Evolutionary conservation across 306 rosid genomes (phyloP), one percentile per base, ranked within the genome.

Genomic region (Astragalus membranaceus): DNA sequence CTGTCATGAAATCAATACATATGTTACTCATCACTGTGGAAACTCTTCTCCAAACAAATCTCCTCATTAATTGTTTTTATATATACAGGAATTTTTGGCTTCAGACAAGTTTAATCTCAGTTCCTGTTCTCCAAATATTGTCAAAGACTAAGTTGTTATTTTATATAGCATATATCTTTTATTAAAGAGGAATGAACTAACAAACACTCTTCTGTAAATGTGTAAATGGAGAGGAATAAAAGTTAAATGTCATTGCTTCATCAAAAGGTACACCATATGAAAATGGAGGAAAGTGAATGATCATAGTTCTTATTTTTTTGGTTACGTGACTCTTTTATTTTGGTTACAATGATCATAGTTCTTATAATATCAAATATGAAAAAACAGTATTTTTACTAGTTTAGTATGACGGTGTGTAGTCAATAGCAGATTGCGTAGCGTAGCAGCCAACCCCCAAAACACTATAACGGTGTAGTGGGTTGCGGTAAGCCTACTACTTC

Each of bases 1-100:
- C 80, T 82, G 85, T 75, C 60, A 42, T 53, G 29, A 74, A 78
- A 78, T 43, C 77, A 78, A 64, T 50, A 26, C 62, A 69, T 8
- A n/a, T 33, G 71, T 69, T 78, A 81, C 11, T 60, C 61, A 54
- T n/a, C 53, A 47, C 11, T 49, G 26, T 53, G n/a, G n/a, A 49
- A 41, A 47, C 29, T 35, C 37, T 15, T 15, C 42, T 53, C 7
- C 6, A 3, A n/a, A 37, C 58, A 76, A 4, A 29, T n/a, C 26
- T 46, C 39, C 51, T 61, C 41, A 39, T 14, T 20, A 16, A 3
- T 47, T 41, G 23, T 15, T 3, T 43, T 1, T 29, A 14, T 29
- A 26, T 33, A 50, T 17, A 26, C n/a, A 42, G 20, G 36, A 43
- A 9, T 53, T 53, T 53, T 16, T 16, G 13, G 35, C 51, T 60